Base-by-base conservation (phyloP, 345 rosid genomes). In the Sisymbrium irio region DNA sequence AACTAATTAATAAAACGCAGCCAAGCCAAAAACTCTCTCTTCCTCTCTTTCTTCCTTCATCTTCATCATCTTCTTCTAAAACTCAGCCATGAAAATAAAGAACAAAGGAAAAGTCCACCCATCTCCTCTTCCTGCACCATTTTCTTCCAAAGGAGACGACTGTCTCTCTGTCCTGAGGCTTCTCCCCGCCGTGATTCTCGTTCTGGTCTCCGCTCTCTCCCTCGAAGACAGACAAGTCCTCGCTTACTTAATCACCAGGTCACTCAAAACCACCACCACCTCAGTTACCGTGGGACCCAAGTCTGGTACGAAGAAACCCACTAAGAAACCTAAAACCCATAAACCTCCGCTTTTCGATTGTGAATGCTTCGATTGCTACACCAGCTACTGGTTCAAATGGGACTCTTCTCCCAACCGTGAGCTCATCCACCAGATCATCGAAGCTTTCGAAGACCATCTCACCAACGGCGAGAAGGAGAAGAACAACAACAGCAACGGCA, bases 51-150 rank as follows among this genome's bases (percentile, higher is more conserved):
- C 12, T 22, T 22, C 25, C 61, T 30, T 14, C 7, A 17, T 13
- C 25, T 1, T 53, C 9, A 12, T 25, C 60, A 3, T 53, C 17
- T 17, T 27, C 87, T 1, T 81, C 82, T 62, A 32, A 35, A 3
- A 33, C n/a, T 30, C 70, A 54, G 63, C 49, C 65, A 92, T 85
- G 97, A 88, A 88, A 83, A 64, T 83, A 51, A 87, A 87, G 76
- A 85, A 86, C 82, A 93, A 89, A 76, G 97, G 98, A 42, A 90
- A 86, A 86, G 85, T 93, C 2, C 73, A 85, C 75, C 94, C 94
- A 7, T 84, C 91, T 49, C 86, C 85, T 19, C 66, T 85, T 36
- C 45, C 78, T 4, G 62, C 86, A 1, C 33, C 39, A 28, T 39
- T 19, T 39, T 3, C 72, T 7, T 67, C 77, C 15, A 41, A 67